Evolutionary conservation across 176 grass and related monocot genomes (phyloP), one percentile per base, ranked within the genome.

Genomic region (Secale cereale): DNA sequence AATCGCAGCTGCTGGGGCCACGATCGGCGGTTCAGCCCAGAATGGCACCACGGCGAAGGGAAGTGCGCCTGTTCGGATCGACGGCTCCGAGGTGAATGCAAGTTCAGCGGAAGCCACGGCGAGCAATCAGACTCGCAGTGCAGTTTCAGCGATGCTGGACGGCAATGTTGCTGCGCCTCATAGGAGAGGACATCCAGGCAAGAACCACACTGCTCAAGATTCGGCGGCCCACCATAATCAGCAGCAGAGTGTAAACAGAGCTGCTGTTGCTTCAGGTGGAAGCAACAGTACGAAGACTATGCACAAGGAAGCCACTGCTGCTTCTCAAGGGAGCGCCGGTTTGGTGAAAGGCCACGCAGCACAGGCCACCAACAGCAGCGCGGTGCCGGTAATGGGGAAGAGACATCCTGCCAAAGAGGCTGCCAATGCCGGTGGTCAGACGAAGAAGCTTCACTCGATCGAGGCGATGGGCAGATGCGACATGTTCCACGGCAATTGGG

Each of bases 401-500:
- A 50, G n/a, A 13, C 60, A 2, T 13, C 19, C 40, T 1, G 19
- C 64, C 8, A 64, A 83, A 81, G 37, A 32, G 23, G 77, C 74
- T 79, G 54, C 78, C 41, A 75, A 39, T 41, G 46, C 57, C 12
- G 83, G 71, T 33, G 45, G 43, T 45, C 79, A 64, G 19, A 79
- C 78, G 29, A 85, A 74, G 52, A 92, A 79, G 65, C 28, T 48
- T 70, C 79, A 97, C 22, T 92, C 59, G 90, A 92, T 94, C 36
- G 85, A 89, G 78, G 81, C 48, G 16, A 94, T 99, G 94, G 86
- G 89, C 63, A 80, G 72, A 63, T 99, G 97, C 28, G 82, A 99
- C 56, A 89, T 97, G 85, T 97, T 94, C 82, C 84, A 85, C 17
- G 97, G 97, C 31, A 91, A 86, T 7, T 99, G 97, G 97, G 85